Evolutionary conservation across 1,284 basidiomycete species (phyloP).

Genomic region (Apiotrichum mycotoxinovorans): DNA sequence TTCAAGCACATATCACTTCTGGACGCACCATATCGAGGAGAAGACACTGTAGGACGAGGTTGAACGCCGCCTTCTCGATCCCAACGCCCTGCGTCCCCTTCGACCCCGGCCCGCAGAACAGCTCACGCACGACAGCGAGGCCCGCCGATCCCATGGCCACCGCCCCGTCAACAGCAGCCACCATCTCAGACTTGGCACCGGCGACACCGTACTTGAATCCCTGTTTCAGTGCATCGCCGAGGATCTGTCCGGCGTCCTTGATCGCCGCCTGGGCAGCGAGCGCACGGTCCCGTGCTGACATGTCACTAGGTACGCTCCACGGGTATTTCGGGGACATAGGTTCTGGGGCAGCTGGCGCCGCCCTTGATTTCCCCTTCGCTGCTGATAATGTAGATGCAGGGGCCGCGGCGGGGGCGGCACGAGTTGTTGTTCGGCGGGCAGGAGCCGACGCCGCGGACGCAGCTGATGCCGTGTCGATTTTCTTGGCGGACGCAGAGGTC

Average conservation of each 20-base stretch:
- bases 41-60: slow-evolving; percentile 22
- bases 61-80: slow-evolving; percentile 29
- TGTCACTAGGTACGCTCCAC: slow-evolving; percentile 4
- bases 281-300: slow-evolving; percentile 13
- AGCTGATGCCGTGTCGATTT: neutral
- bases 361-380: neutral
- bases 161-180: slow-evolving; percentile 2
- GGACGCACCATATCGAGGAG: slow-evolving; percentile 33
- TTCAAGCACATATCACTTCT: neutral
- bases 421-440: neutral
- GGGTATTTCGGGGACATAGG: neutral
- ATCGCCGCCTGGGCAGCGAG: slow-evolving; percentile 13
- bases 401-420: neutral
- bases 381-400: neutral
- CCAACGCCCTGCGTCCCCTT: slow-evolving; percentile 23
- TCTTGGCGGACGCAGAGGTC: neutral
- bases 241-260: slow-evolving; percentile 4
- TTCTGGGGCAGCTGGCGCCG: neutral
- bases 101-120: slow-evolving; percentile 16
- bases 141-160: slow-evolving; percentile 12
- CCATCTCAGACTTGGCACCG: neutral
- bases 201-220: slow-evolving; percentile 12
- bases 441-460: neutral
- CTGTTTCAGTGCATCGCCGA: slow-evolving; percentile 4
- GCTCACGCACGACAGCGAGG: slow-evolving; percentile 24